Percentiles rank a stretch among this genome's conserved stretches.
Evolutionary conservation across 208 protist genomes (phyloP).

Genomic region (Blastocrithidia nonstop): DNA sequence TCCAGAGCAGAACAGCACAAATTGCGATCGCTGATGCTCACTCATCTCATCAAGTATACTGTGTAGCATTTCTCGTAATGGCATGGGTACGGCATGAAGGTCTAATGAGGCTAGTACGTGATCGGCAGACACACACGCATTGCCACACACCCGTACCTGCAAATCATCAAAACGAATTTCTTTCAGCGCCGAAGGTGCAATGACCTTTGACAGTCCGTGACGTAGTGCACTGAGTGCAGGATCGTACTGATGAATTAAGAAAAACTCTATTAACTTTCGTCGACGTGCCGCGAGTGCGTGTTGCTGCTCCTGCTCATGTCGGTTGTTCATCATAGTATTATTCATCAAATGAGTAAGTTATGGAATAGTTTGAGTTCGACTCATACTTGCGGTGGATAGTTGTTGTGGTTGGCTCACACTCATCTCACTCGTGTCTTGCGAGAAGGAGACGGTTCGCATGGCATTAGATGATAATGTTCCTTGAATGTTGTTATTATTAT

Average conservation of each 20-base stretch:
- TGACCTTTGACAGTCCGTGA: conserved; percentile 41
- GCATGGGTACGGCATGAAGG: conserved; percentile 21
- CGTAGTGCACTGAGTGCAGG: conserved; percentile 44
- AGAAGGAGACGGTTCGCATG: too few relatives aligned
- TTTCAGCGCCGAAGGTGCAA: conserved; percentile 26
- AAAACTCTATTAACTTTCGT: conserved; percentile 25
- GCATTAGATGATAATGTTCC: too few relatives aligned
- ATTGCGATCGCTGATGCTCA: conserved; percentile 33
- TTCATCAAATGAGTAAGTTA: background rate
- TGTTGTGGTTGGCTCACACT: conserved; percentile 4
- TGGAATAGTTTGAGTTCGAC: background rate
- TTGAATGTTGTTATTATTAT: background rate
- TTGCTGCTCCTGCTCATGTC: background rate
- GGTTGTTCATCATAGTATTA: background rate
- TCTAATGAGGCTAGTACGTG: conserved; percentile 61
- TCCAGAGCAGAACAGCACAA: conserved; percentile 77
- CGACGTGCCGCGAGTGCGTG: conserved; percentile 12
- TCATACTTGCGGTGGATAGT: background rate
- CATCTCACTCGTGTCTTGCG: conserved; percentile 1
- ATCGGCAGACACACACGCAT: conserved; percentile 19
- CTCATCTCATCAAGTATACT: conserved; percentile 41
- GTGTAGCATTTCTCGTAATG: conserved; percentile 29
- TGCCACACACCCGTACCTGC: conserved; percentile 64
- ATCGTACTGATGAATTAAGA: conserved; percentile 75
- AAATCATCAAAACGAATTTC: conserved; percentile 73